Evolutionary conservation across 2,329 filamentous ascomycete species (phyloP).

Genomic region (Alternaria consortialis): DNA sequence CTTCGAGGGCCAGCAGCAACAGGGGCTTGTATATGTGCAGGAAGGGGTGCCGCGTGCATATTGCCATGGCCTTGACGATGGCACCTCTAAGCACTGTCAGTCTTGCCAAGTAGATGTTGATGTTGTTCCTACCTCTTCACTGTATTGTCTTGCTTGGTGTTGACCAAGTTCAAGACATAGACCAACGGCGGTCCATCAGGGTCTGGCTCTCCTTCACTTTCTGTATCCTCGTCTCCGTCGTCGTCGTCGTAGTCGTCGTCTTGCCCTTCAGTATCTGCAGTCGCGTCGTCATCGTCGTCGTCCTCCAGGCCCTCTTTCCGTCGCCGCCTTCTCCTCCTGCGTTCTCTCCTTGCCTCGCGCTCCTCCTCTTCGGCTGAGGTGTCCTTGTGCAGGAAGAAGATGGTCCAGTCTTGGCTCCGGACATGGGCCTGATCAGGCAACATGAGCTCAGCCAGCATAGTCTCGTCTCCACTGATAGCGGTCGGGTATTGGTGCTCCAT

Average conservation of each 20-base stretch:
- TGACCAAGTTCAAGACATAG: conserved; percentile 96
- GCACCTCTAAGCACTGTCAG: conserved; percentile 71
- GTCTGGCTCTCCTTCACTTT: conserved; percentile 63
- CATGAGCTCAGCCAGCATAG: conserved; percentile 99
- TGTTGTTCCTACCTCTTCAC: conserved; percentile 69
- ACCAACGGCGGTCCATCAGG: conserved; percentile 89
- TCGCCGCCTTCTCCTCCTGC: conserved; percentile 61
- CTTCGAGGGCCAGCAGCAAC: conserved; percentile 87
- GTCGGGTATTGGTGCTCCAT: conserved; percentile 99
- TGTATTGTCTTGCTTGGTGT: conserved; percentile 95
- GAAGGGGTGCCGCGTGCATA: conserved; percentile 96
- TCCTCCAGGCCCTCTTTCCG: conserved; percentile 54
- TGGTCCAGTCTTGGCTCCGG: conserved; percentile 97
- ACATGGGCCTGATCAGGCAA: conserved; percentile 95
- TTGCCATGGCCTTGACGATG: conserved; percentile 97
- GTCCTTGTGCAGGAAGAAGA: conserved; percentile 98
- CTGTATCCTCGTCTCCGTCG: conserved; percentile 61
- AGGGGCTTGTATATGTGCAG: conserved; percentile 99
- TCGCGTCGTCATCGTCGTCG: conserved; percentile 51
- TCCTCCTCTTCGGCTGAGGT: conserved; percentile 81
- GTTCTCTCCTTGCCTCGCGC: conserved; percentile 65
- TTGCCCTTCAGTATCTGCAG: conserved; percentile 42
- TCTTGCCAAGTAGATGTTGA: neutral
- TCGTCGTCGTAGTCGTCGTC: conserved; percentile 50
- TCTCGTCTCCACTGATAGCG: conserved; percentile 94